Conservation (phyloP, 2,329 filamentous ascomycete genomes). For the Westerdykella ornata region DNA sequence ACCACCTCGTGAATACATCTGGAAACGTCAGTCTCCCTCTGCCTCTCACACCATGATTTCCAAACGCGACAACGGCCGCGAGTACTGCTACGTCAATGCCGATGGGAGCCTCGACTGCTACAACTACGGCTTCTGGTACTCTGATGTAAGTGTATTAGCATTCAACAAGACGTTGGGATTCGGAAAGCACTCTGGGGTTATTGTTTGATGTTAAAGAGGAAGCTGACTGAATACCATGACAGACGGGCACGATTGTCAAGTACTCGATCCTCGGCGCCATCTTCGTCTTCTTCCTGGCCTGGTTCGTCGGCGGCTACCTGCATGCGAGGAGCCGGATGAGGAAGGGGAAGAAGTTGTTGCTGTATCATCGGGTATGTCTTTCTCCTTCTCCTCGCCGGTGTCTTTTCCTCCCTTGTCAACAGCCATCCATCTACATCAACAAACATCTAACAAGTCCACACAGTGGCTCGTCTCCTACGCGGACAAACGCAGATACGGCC, state of each 20-base stretch:
- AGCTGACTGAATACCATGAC: not conserved
- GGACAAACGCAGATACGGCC: conserved; percentile 31
- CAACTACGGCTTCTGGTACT: conserved; percentile 31
- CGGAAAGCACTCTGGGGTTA: no score
- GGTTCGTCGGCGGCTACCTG: conserved; percentile 60
- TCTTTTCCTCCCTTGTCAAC: not conserved
- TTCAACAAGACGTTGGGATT: not conserved
- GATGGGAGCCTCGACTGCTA: conserved; percentile 25
- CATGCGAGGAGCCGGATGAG: conserved; percentile 62
- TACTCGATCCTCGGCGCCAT: conserved; percentile 63
- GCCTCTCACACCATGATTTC: not conserved
- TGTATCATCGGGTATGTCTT: conserved; percentile 56
- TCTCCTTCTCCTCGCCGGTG: not conserved
- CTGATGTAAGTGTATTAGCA: conserved; percentile 18
- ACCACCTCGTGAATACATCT: no score
- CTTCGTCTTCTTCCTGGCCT: conserved; percentile 52
- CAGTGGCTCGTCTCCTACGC: conserved; percentile 41
- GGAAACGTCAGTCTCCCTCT: no score
- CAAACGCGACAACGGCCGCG: conserved; percentile 23
- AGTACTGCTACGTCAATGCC: conserved; percentile 8
- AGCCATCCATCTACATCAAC: conserved; percentile 2
- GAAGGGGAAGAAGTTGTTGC: conserved; percentile 58
- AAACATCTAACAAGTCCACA: conserved; percentile 1
- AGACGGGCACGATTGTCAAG: conserved; percentile 62
- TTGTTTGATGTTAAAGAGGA: not conserved